Evolutionary conservation across 352 stramenopile species (phyloP).

Genomic region (Pelagophyceae sp.): DNA sequence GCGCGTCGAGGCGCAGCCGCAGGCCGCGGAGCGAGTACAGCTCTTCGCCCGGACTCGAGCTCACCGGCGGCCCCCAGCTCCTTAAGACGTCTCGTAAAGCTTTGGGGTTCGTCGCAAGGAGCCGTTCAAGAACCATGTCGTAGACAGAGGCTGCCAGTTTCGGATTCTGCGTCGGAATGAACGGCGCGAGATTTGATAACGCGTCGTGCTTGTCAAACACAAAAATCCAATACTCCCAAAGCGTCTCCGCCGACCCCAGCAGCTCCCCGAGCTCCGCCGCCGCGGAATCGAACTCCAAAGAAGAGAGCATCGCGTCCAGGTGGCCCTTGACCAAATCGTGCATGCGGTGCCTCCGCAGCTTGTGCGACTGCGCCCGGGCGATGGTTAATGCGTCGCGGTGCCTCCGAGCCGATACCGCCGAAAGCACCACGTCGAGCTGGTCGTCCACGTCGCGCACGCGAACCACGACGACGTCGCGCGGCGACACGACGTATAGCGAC

Average conservation of each 20-base stretch:
- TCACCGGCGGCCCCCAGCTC: constrained; percentile 12
- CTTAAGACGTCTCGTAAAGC: constrained; percentile 31
- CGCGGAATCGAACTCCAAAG: constrained; percentile 26
- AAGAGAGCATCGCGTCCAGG: constrained; percentile 35
- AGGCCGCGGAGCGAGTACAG: neutral
- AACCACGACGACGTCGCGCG: constrained; percentile 37
- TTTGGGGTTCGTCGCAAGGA: constrained; percentile 22
- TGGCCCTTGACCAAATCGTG: constrained; percentile 29
- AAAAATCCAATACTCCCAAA: constrained; percentile 41
- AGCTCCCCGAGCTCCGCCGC: constrained; percentile 33
- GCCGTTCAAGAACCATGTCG: constrained; percentile 28
- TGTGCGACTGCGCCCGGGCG: constrained; percentile 24
- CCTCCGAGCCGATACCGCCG: no score
- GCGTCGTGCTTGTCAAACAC: constrained; percentile 30
- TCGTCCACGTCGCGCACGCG: constrained; percentile 40
- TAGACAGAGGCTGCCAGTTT: constrained; percentile 24
- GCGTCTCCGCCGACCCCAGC: constrained; percentile 29
- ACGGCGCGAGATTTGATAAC: constrained; percentile 32
- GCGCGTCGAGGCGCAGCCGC: neutral
- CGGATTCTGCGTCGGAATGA: constrained; percentile 30
- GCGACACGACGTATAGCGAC: constrained; percentile 36
- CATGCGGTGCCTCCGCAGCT: constrained; percentile 27
- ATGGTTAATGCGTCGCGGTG: constrained; percentile 23
- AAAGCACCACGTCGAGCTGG: constrained; percentile 28
- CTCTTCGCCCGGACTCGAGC: neutral